These are phyloP conservation scores for Tilletia horrida DNA, from an alignment of 1,284 basidiomycete genomes.

Conservation along the genomic window DNA sequence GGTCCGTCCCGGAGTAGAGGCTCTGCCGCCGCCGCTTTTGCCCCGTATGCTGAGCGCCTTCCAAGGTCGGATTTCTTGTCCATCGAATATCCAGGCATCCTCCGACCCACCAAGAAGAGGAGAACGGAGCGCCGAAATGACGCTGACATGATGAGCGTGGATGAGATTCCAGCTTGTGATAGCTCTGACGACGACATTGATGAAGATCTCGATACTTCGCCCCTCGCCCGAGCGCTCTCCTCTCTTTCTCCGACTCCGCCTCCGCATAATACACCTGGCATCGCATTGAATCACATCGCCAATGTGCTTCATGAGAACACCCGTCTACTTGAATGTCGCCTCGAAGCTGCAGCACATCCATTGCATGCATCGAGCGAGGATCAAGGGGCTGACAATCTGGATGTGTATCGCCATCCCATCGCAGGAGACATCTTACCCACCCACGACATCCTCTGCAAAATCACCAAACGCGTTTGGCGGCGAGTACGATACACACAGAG, in stretches of 20 bases:
- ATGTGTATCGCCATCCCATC: constrained; percentile 29
- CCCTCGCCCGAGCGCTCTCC: constrained; percentile 39
- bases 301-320: constrained; percentile 28
- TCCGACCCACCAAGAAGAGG: neutral
- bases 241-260: constrained; percentile 33
- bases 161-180: neutral
- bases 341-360: constrained; percentile 16
- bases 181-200: neutral
- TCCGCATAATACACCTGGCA: constrained; percentile 24
- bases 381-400: neutral
- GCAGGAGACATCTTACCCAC: constrained; percentile 32
- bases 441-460: constrained; percentile 33
- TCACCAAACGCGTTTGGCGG: constrained; percentile 38
- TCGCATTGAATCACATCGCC: constrained; percentile 36
- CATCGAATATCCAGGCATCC: constrained; percentile 48
- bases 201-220: neutral
- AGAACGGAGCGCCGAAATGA: neutral
- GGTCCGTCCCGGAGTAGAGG: no score
- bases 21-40: no score
- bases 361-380: no score
- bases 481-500: neutral
- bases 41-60: constrained; percentile 16
- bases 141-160: neutral
- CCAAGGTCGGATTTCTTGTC: constrained; percentile 33
- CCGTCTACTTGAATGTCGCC: constrained; percentile 40